These are phyloP conservation scores for Rhodotorula sp. DNA, from an alignment of 1,284 basidiomycete genomes.

Conservation along the genomic window DNA sequence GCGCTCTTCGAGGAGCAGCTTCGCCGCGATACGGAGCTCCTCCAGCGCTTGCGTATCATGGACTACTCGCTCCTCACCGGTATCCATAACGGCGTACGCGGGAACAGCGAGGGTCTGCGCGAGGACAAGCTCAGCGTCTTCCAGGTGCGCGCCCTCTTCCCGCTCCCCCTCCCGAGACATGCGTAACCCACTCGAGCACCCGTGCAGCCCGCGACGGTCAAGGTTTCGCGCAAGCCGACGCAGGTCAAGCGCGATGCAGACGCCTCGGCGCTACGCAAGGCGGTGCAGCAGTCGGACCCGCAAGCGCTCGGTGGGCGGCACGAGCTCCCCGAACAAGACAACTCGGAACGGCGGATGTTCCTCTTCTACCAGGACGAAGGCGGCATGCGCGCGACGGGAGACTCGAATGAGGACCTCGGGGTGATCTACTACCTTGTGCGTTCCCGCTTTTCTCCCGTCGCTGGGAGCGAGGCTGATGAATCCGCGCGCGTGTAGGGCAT, in stretches of 20 bases:
- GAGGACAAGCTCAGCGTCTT: slow-evolving; percentile 89
- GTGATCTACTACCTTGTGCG: slow-evolving; percentile 77
- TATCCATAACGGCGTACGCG: slow-evolving; percentile 86
- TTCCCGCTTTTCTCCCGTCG: background rate
- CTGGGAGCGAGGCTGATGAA: background rate
- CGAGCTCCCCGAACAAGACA: slow-evolving; percentile 67
- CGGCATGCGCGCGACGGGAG: slow-evolving; percentile 85
- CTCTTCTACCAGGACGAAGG: slow-evolving; percentile 98
- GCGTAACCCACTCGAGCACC: background rate
- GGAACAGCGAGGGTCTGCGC: slow-evolving; percentile 87
- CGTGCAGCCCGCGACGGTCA: slow-evolving; percentile 63
- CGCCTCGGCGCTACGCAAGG: slow-evolving; percentile 78
- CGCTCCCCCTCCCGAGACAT: background rate
- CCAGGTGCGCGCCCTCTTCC: slow-evolving; percentile 61
- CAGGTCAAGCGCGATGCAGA: slow-evolving; percentile 55
- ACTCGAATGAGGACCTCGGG: slow-evolving; percentile 70
- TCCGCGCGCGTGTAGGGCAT: slow-evolving; percentile 62
- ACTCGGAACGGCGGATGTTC: slow-evolving; percentile 76
- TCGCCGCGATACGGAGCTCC: slow-evolving; percentile 77
- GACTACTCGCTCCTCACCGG: slow-evolving; percentile 95
- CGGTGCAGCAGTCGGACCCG: slow-evolving; percentile 79
- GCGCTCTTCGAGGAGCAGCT: slow-evolving; percentile 88
- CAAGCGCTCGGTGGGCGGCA: slow-evolving; percentile 67
- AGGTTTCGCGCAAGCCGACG: slow-evolving; percentile 61
- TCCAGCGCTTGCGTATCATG: slow-evolving; percentile 86